These are phyloP conservation scores for Licmophora abbreviata DNA, from an alignment of 108 stramenopile genomes.

Conservation along the genomic window DNA sequence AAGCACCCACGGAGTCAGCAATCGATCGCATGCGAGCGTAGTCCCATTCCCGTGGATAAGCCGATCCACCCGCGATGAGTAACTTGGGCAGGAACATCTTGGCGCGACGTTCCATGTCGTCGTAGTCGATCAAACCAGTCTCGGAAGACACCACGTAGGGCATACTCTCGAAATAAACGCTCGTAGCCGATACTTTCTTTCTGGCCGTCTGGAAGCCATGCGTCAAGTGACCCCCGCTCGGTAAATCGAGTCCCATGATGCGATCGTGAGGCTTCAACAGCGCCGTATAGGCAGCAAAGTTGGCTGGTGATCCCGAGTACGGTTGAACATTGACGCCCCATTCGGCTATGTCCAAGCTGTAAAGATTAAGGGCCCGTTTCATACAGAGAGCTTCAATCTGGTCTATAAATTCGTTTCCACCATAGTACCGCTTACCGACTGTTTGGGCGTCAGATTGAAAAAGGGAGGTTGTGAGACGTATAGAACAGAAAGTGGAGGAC, in stretches of 20 bases:
- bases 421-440: constrained; percentile 97
- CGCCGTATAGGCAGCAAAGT: constrained; percentile 98
- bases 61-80: constrained; percentile 96
- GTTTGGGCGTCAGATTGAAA: not conserved
- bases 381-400: constrained; percentile 94
- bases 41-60: constrained; percentile 99
- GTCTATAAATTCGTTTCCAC: constrained; percentile 94
- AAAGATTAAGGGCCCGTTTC: constrained; percentile 86
- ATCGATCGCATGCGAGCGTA: constrained; percentile 92
- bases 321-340: constrained; percentile 99
- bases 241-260: constrained; percentile 99
- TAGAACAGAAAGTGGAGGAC: constrained; percentile 2
- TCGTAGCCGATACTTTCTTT: constrained; percentile 97
- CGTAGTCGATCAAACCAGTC: constrained; percentile 96
- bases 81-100: constrained; percentile 97
- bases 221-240: constrained; percentile 97
- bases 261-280: constrained; percentile 96
- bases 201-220: constrained; percentile 97
- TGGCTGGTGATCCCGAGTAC: constrained; percentile 96
- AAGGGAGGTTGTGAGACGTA: not conserved
- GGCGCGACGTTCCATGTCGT: constrained; percentile 89
- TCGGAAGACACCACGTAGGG: constrained; percentile 95
- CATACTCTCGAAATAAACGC: constrained; percentile 97
- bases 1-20: constrained; percentile 93
- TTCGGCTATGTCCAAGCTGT: constrained; percentile 65